phyloP scores from a whole-genome alignment of 208 protist genomes.

The Tritrichomonas musculus region DNA sequence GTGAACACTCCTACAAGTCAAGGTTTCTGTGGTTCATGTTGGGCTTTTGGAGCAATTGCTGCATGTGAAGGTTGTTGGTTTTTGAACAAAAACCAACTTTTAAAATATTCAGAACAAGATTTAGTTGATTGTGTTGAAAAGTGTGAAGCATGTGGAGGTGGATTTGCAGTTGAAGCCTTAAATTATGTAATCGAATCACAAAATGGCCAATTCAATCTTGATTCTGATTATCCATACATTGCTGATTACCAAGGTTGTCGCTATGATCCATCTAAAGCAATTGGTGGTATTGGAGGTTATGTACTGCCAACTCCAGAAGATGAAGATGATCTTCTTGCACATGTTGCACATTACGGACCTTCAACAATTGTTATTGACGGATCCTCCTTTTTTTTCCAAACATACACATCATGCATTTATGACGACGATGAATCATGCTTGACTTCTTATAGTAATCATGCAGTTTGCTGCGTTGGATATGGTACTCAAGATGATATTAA shows the following conservation, averaged over 20 bases:
- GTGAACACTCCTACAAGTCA: conserved; percentile 35
- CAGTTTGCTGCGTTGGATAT: background rate
- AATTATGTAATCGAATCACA: background rate
- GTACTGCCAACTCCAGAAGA: conserved; percentile 44
- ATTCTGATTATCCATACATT: background rate
- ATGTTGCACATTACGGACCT: background rate
- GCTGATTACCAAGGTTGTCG: background rate
- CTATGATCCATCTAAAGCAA: no score
- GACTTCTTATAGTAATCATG: background rate
- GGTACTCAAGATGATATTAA: background rate
- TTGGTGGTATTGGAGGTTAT: no score
- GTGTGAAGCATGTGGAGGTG: background rate
- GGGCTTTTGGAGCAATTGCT: conserved; percentile 42
- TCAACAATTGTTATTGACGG: conserved; percentile 49
- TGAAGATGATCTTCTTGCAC: conserved; percentile 33
- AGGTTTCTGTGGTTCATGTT: conserved; percentile 59
- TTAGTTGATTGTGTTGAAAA: conserved; percentile 38
- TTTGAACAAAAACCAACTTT: background rate
- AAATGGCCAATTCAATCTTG: background rate
- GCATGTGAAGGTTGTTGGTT: background rate
- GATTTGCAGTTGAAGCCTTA: background rate
- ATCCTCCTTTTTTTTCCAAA: conserved; percentile 39
- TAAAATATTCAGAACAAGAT: conserved; percentile 23
- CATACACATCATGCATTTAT: conserved; percentile 45
- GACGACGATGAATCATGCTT: conserved; percentile 37